A percentile compares a stretch with the other conserved stretches of the same genome.
phyloP scores from a whole-genome alignment of 2,329 filamentous ascomycete species.

The Pestalotiopsis sp. region DNA sequence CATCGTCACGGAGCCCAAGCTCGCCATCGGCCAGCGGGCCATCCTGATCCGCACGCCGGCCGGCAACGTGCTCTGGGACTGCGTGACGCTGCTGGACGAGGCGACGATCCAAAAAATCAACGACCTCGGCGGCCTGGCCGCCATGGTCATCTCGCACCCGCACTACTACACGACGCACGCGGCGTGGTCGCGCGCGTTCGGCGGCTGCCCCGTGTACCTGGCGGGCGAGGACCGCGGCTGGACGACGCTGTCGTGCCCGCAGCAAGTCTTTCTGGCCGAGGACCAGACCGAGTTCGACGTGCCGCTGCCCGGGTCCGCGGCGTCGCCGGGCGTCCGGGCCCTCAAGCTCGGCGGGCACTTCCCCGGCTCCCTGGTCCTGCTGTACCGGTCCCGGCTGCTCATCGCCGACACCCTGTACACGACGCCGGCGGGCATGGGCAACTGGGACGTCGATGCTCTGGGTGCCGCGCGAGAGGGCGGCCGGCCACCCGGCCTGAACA shows the following conservation, averaged over 20 bases:
- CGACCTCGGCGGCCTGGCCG: constrained; percentile 65
- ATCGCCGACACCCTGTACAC: constrained; percentile 79
- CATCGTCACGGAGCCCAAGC: constrained; percentile 56
- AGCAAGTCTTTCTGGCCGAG: constrained; percentile 50
- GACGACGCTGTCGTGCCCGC: constrained; percentile 52
- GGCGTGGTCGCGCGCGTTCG: constrained; percentile 71
- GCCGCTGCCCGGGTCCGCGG: constrained; percentile 14
- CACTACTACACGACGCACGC: constrained; percentile 82
- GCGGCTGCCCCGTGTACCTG: constrained; percentile 68
- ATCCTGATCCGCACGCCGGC: constrained; percentile 66
- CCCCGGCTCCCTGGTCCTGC: constrained; percentile 70
- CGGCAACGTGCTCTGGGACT: constrained; percentile 82
- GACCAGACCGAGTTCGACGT: constrained; percentile 41
- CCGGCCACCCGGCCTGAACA: constrained; percentile 49
- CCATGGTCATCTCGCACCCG: constrained; percentile 78
- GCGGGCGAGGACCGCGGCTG: constrained; percentile 67
- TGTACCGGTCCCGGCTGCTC: constrained; percentile 65
- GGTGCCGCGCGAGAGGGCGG: constrained; percentile 32
- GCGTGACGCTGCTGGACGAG: constrained; percentile 69
- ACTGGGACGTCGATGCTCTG: constrained; percentile 48
- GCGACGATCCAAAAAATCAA: constrained; percentile 63
- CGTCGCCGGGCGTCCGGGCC: constrained; percentile 54
- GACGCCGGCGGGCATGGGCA: constrained; percentile 60
- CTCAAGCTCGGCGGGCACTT: constrained; percentile 82
- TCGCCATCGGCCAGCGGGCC: constrained; percentile 77